These are phyloP conservation scores for Metarhizium humberi DNA, from an alignment of 2,329 filamentous ascomycete genomes.

Conservation along the genomic window DNA sequence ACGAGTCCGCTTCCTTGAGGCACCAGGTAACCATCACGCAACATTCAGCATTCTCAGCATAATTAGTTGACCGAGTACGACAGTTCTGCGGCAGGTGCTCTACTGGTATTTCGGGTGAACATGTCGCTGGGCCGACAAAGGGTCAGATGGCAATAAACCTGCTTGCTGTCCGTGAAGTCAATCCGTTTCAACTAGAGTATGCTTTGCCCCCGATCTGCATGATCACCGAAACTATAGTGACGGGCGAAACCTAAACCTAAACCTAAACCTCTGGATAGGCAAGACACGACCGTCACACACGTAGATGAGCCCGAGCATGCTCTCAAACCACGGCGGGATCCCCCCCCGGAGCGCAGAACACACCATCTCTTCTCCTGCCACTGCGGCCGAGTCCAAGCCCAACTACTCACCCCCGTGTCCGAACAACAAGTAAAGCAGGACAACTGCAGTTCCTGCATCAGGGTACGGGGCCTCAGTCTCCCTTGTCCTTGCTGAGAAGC, in stretches of 20 bases:
- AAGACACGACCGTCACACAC: background rate
- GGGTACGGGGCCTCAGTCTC: slow-evolving; percentile 10
- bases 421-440: slow-evolving; percentile 31
- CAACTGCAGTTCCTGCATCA: slow-evolving; percentile 24
- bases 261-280: background rate
- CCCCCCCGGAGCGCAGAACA: background rate
- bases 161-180: slow-evolving; percentile 12
- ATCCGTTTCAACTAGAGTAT: slow-evolving; percentile 15
- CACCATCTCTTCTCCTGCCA: slow-evolving; percentile 16
- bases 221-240: background rate
- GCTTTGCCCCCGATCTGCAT: background rate
- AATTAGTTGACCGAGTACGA: background rate
- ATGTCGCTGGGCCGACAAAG: slow-evolving; percentile 2
- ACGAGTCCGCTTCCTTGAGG: background rate
- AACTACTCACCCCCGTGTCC: slow-evolving; percentile 20
- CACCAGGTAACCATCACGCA: slow-evolving; percentile 9
- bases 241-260: background rate
- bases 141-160: slow-evolving; percentile 16
- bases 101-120: slow-evolving; percentile 8
- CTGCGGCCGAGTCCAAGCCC: slow-evolving; percentile 15
- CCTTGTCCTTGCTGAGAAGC: too few relatives aligned
- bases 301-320: background rate
- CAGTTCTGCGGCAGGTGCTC: slow-evolving; percentile 20
- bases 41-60: background rate
- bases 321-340: background rate